Evolutionary conservation across 2,329 filamentous ascomycete species (phyloP), one percentile per base, ranked within the genome.

Genomic region (Tolypocladium pustulatum): DNA sequence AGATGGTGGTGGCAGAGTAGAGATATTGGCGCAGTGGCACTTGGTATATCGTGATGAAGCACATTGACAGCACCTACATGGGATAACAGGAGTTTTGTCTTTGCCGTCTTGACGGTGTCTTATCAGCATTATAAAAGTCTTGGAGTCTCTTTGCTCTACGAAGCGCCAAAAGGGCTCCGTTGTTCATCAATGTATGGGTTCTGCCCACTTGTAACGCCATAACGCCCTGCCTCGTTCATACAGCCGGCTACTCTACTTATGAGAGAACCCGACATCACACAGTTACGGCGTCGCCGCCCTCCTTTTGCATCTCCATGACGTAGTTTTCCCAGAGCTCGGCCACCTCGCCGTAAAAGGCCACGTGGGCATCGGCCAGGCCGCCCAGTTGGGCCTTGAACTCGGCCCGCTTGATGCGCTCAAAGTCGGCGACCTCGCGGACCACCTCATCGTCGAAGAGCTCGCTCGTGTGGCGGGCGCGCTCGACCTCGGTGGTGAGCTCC

Each of bases 381-480:
- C 90, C 91, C 55, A 99, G 80, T 65, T 94, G 92, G 63, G 88
- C 83, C 72, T 90, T 90, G 74, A 99, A 95, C 78, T 99, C 93
- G 49, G 90, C 80, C 43, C 90, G 86, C 79, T 99, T 99, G 79
- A 97, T 97, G 59, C 92, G 84, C 76, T 99, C 94, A 75, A 99
- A 99, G 70, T 97, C 92, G 25, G 83, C 82, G 0, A 97, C 90
- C 72, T 99, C 94, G 67, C 90, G 88, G 51, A 97, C 88, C 1
- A 97, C 93, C 74, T 97, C 91, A 69, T 97, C 92, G 72, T 97
- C 94, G 68, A 99, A 99, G 70, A 91, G 87, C 73, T 97, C 91
- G 56, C 87, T 91, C 17, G 88, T 90, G 68, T 87, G 88, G 74
- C 91, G 91, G 7, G 94, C 90, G 52, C 84, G 83, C 73, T 97